Percentiles rank a stretch among this genome's conserved stretches.
phyloP scores from a whole-genome alignment of 208 protist genomes.

The Crithidia expoeki region DNA sequence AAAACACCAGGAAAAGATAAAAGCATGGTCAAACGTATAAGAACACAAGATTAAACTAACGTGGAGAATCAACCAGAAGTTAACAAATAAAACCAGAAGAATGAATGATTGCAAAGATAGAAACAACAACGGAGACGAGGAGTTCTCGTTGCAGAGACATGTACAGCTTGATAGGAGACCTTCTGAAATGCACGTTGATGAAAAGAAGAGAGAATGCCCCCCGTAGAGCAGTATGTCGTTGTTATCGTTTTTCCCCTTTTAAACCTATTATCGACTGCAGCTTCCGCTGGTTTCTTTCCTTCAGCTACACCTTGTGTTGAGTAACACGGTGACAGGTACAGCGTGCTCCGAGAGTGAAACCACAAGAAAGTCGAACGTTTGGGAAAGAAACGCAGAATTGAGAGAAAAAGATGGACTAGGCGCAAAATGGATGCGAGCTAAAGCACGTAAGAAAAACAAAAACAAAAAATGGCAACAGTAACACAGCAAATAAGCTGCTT shows the following conservation, averaged over 20 bases:
- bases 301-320: neutral
- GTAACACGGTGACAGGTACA: neutral
- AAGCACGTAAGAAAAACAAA: constrained; percentile 14
- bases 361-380: neutral
- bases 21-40: neutral
- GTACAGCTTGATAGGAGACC: constrained; percentile 1
- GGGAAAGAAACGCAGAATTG: neutral
- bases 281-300: neutral
- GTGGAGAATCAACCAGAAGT: neutral
- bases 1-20: constrained; percentile 2
- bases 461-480: constrained; percentile 7
- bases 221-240: constrained; percentile 38
- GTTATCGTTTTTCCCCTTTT: constrained; percentile 13
- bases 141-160: constrained; percentile 5
- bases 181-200: constrained; percentile 24
- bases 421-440: constrained; percentile 13
- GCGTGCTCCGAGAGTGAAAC: neutral
- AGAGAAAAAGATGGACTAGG: constrained; percentile 4
- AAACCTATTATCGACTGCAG: neutral
- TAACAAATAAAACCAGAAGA: neutral
- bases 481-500: constrained; percentile 7
- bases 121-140: neutral
- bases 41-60: constrained; percentile 3
- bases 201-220: constrained; percentile 45
- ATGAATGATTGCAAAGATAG: neutral